A percentile compares a stretch with the other conserved stretches of the same genome.
Evolutionary conservation across 2,329 filamentous ascomycete genomes (phyloP).

Genomic region (Xenoacremonium recifei): DNA sequence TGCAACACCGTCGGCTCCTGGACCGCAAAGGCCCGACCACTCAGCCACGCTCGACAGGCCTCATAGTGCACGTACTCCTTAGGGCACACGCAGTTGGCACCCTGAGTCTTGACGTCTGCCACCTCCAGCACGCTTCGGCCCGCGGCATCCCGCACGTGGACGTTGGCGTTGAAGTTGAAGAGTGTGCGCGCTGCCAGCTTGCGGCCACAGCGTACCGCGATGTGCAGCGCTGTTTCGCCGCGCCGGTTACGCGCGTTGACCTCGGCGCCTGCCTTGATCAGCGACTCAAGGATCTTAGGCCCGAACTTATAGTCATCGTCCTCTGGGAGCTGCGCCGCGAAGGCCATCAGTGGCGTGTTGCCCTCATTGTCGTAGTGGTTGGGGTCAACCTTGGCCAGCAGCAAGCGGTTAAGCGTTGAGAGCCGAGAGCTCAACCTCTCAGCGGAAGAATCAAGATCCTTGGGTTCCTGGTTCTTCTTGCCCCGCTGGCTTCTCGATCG

Average conservation of each 20-base stretch:
- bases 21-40: constrained; percentile 34
- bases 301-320: constrained; percentile 50
- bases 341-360: constrained; percentile 56
- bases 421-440: constrained; percentile 28
- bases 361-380: constrained; percentile 54
- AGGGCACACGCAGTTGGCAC: constrained; percentile 26
- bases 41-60: constrained; percentile 46
- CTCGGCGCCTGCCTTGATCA: constrained; percentile 42
- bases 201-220: constrained; percentile 52
- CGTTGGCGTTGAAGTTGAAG: constrained; percentile 45
- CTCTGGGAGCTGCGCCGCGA: constrained; percentile 48
- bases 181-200: constrained; percentile 51
- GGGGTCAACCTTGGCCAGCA: constrained; percentile 41
- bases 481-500: constrained; percentile 10
- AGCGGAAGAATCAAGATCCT: constrained; percentile 33
- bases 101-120: constrained; percentile 39
- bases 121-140: constrained; percentile 46
- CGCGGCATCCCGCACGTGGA: constrained; percentile 43
- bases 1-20: constrained; percentile 39
- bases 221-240: constrained; percentile 55
- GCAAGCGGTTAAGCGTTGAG: constrained; percentile 26
- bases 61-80: constrained; percentile 42
- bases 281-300: constrained; percentile 42
- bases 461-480: constrained; percentile 8
- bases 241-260: constrained; percentile 51